Base-by-base conservation (phyloP, 352 stramenopile genomes). In the Detonula confervacea region DNA sequence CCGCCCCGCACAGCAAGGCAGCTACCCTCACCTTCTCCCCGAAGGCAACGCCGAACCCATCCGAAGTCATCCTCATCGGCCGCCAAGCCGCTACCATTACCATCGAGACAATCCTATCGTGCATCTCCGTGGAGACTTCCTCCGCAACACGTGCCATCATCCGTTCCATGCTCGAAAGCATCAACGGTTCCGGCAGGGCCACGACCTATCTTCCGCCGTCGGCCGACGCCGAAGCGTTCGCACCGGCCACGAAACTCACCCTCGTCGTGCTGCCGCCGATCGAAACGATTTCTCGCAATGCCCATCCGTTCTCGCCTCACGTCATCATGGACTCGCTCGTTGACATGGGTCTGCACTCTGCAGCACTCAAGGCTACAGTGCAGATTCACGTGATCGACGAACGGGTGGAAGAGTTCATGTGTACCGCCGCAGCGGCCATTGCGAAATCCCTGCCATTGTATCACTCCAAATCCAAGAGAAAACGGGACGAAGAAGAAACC, bases 381-480 rank as follows among this genome's bases (percentile, higher is more conserved):
- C 64, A 62, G 18, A 55, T 73, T 20, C 16, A 39, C 14, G 64
- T 73, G 8, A 30, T 64, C 2, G 61, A 59, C 14, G 27, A n/a
- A 11, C 18, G 59, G 33, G 57, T 89, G 12, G 72, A 47, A 2
- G 68, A 81, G 24, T 33, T 46, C 33, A 61, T 82, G 7, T 65
- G 73, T 16, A 39, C 73, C 16, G 86, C 62, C 35, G 64, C 59
- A 18, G 49, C 46, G 24, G 90, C 88, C 24, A 83, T 95, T n/a
- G 85, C 87, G 20, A 83, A 89, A 54, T 82, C 87, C 1, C 92
- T 96, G 65, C 91, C 92, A 14, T 18, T 92, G 1, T 96, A 91
- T 74, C 71, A 65, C 1, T 70, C 55, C 46, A 95, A 93, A 80
- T 86, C 72, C 52, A 73, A 66, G 18, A 55, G 33, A 39, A 65